phyloP scores from a whole-genome alignment of 176 grass and related monocot species.

The Pontederia crassipes region DNA sequence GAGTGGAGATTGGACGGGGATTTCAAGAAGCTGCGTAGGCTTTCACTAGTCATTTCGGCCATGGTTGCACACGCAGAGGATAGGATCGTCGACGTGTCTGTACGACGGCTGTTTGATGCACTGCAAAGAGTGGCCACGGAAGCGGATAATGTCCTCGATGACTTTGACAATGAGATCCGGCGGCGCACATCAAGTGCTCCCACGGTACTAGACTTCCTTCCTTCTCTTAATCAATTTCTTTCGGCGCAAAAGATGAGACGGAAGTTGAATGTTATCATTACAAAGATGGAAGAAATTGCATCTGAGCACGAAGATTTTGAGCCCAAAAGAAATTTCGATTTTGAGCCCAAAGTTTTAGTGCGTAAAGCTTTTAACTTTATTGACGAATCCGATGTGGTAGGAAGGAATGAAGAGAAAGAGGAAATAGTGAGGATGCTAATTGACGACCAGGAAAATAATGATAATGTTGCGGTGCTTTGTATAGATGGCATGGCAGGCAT shows the following conservation, averaged over 20 bases:
- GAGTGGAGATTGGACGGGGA: slow-evolving; percentile 11
- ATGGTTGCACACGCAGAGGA: slow-evolving; percentile 12
- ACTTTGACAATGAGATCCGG: slow-evolving; percentile 23
- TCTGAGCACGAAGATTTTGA: background rate
- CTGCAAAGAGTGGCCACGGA: slow-evolving; percentile 16
- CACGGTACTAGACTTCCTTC: background rate
- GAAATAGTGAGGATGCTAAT: slow-evolving; percentile 19
- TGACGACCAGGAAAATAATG: background rate
- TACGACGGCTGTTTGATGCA: slow-evolving; percentile 10
- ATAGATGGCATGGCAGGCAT: slow-evolving; percentile 35
- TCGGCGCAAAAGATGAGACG: background rate
- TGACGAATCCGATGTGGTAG: slow-evolving; percentile 10
- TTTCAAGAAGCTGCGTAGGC: background rate
- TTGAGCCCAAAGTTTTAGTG: background rate
- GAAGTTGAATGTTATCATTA: slow-evolving; percentile 24
- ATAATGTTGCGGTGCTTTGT: slow-evolving; percentile 14
- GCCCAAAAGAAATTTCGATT: background rate
- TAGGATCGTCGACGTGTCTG: background rate
- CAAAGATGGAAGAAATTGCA: background rate
- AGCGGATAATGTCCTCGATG: slow-evolving; percentile 33
- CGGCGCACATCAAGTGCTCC: background rate
- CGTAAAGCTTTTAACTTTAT: slow-evolving; percentile 8
- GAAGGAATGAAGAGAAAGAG: slow-evolving; percentile 21
- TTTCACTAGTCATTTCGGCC: background rate
- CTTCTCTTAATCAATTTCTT: background rate